Percentiles rank a stretch among this genome's conserved stretches.
Conservation (phyloP, 495 filamentous ascomycete genomes). For the Aspergillus ostianus region DNA sequence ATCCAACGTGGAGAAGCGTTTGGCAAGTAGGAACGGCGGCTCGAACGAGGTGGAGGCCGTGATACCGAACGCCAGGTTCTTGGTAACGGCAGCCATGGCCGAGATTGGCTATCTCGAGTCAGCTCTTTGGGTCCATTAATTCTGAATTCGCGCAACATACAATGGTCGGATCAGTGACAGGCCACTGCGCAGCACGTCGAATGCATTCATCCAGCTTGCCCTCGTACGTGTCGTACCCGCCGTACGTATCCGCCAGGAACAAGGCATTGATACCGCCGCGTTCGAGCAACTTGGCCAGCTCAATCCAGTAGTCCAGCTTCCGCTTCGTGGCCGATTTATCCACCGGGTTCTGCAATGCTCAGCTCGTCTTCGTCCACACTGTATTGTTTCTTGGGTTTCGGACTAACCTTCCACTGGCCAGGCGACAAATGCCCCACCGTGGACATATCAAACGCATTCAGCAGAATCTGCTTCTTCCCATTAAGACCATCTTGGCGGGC, state of each 20-base stretch:
- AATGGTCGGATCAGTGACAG: constrained; percentile 54
- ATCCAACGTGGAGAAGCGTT: constrained; percentile 61
- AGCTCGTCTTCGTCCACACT: neutral
- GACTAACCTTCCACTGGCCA: constrained; percentile 58
- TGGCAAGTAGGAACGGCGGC: constrained; percentile 56
- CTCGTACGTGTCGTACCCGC: constrained; percentile 57
- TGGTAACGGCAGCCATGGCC: constrained; percentile 51
- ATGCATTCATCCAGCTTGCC: constrained; percentile 52
- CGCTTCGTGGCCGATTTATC: constrained; percentile 58
- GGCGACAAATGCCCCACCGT: constrained; percentile 63
- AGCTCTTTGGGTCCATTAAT: constrained; percentile 2
- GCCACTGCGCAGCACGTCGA: constrained; percentile 56
- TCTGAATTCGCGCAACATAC: constrained; percentile 31
- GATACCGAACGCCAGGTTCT: constrained; percentile 46
- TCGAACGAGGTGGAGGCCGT: constrained; percentile 58
- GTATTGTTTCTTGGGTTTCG: neutral
- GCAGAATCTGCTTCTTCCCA: constrained; percentile 56
- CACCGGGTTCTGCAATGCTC: constrained; percentile 42
- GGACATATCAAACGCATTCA: constrained; percentile 65
- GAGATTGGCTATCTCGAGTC: constrained; percentile 35
- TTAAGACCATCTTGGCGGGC: neutral
- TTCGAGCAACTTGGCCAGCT: constrained; percentile 59
- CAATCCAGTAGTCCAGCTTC: constrained; percentile 56
- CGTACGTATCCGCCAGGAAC: constrained; percentile 62
- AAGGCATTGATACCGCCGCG: constrained; percentile 57